phyloP scores from a whole-genome alignment of 1,139 yeast genomes.

The Suhomyces atakaporum region DNA sequence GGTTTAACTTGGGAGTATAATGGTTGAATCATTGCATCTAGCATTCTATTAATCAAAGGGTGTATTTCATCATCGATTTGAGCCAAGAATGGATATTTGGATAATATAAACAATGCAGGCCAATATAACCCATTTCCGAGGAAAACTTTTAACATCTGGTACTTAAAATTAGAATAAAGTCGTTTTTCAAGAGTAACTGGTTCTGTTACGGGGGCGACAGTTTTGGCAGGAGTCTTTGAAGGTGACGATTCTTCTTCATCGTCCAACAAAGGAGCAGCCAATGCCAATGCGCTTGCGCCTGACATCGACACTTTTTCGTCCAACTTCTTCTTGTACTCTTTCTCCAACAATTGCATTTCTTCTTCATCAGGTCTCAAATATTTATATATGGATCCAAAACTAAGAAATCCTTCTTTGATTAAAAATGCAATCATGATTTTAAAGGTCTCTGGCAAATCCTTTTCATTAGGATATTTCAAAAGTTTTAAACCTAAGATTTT shows the following conservation, averaged over 20 bases:
- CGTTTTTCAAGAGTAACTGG: conserved; percentile 19
- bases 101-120: conserved; percentile 63
- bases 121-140: conserved; percentile 64
- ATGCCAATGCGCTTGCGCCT: conserved; percentile 76
- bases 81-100: conserved; percentile 64
- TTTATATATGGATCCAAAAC: conserved; percentile 62
- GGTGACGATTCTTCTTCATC: conserved; percentile 49
- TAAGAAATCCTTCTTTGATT: conserved; percentile 68
- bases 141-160: conserved; percentile 52
- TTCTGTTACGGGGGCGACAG: conserved; percentile 5
- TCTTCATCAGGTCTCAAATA: conserved; percentile 52
- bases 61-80: conserved; percentile 56
- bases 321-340: conserved; percentile 49
- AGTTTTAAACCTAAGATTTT: conserved; percentile 61
- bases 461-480: conserved; percentile 33
- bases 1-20: conserved; percentile 34
- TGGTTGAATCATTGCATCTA: conserved; percentile 54
- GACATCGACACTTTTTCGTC: conserved; percentile 67
- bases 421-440: conserved; percentile 53
- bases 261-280: conserved; percentile 81
- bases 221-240: conserved; percentile 5
- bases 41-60: conserved; percentile 50
- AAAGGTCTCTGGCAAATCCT: conserved; percentile 46
- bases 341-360: conserved; percentile 45
- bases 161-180: conserved; percentile 28